These are phyloP conservation scores for Suhomyces sp. DNA, from an alignment of 805 yeast genomes.

Conservation along the genomic window DNA sequence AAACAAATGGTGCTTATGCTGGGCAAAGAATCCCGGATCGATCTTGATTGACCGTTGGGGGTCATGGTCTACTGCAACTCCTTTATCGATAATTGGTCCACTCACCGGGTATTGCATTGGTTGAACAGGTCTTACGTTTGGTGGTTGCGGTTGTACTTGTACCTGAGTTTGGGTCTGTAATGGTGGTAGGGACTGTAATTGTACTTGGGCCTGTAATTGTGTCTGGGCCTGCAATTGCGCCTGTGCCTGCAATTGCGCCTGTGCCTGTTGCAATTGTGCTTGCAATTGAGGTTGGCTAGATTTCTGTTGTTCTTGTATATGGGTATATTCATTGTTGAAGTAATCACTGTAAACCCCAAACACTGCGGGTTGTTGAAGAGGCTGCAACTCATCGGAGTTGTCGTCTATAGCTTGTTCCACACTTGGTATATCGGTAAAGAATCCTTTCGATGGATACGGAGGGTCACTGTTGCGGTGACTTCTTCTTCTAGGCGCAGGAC, in stretches of 20 bases:
- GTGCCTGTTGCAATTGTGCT: slow-evolving; percentile 2
- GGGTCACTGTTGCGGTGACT: slow-evolving; percentile 6
- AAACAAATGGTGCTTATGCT: slow-evolving; percentile 11
- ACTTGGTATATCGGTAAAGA: slow-evolving; percentile 2
- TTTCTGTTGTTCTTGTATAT: not conserved
- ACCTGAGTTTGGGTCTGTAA: not conserved
- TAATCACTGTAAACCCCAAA: slow-evolving; percentile 7
- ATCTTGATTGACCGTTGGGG: slow-evolving; percentile 6
- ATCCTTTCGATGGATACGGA: slow-evolving; percentile 5
- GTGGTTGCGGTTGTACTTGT: not conserved
- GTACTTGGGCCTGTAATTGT: too few relatives aligned
- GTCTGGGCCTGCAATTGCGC: not conserved
- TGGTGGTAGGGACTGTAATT: too few relatives aligned
- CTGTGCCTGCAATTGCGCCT: not conserved
- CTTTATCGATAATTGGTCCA: too few relatives aligned
- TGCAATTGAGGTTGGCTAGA: not conserved
- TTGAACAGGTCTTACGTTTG: too few relatives aligned
- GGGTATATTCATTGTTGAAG: slow-evolving; percentile 4
- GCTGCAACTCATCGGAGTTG: slow-evolving; percentile 1
- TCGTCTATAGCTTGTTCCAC: slow-evolving; percentile 4
- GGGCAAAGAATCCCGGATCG: slow-evolving; percentile 7
- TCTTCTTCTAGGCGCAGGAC: slow-evolving; percentile 1
- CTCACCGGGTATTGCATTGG: too few relatives aligned
- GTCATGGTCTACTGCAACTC: too few relatives aligned
- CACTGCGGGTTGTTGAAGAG: not conserved